Evolutionary conservation across 2,329 filamentous ascomycete genomes (phyloP), one percentile per base, ranked within the genome.

Genomic region (Penicillium polonicum): DNA sequence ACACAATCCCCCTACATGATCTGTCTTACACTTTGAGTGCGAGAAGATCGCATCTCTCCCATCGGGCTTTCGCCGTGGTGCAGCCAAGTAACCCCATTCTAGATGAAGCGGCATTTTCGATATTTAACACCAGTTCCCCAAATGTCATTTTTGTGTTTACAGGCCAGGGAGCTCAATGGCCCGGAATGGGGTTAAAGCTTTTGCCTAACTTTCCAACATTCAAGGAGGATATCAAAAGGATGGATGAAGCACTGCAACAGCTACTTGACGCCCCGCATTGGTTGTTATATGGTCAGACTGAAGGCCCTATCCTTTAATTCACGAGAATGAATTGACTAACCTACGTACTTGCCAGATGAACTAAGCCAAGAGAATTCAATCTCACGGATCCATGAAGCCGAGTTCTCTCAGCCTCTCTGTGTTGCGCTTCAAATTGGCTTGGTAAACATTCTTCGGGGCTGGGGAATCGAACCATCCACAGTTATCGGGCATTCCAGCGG

Each of bases 161-260:
- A 15, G 74, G 74, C 4, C 74, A 76, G 49, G 74, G 74, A 2
- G 69, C 74, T 3, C 73, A 76, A 39, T 76, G 70, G 68, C 39
- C 63, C 1, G 60, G 48, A 0, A 76, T 76, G 74, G 74, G 71
- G 2, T 48, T 49, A 31, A 62, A 65, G 17, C 60, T 76, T 5
- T 42, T 75, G 25, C 15, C 41, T 4, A 29, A 5, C 12, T 68
- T 66, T 48, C 23, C 48, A 6, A 53, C 31, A 0, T 70, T 72
- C 36, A 55, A 57, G 9, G 21, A 60, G 4, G 54, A 53, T 38
- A 61, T 72, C 2, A 52, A 55, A 25, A 33, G 1, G 6, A 55
- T 69, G 48, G 65, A 69, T 33, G 10, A 43, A 15, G 42, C 59
- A 2, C 42, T 69, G 10, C 56, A 58, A 25, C 27, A 31, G 3